Evolutionary conservation across 23 red algal genomes (phyloP).

Genomic region (Chondrus crispus): DNA sequence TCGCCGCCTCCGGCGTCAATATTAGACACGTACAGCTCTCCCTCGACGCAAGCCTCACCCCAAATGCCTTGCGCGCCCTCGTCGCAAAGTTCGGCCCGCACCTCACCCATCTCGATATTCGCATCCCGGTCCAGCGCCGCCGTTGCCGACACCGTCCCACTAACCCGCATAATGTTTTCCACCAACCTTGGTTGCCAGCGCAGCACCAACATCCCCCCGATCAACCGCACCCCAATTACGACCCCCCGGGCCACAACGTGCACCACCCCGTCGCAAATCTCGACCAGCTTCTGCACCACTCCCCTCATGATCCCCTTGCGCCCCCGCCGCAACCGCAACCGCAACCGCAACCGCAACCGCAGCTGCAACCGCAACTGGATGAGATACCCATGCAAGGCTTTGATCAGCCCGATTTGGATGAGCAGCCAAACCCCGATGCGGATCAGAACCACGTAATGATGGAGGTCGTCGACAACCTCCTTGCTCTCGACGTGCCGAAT

Average conservation of each 20-base stretch:
- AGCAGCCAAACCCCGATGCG: too few relatives aligned
- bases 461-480: too few relatives aligned
- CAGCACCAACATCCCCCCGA: background rate
- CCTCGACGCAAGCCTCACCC: background rate
- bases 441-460: too few relatives aligned
- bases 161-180: background rate
- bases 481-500: too few relatives aligned
- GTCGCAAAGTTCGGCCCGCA: background rate
- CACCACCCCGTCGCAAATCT: background rate
- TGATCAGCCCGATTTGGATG: too few relatives aligned
- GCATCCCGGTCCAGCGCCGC: constrained; percentile 2
- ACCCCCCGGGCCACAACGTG: background rate
- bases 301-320: background rate
- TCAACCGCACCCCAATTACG: background rate
- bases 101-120: constrained; percentile 17
- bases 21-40: constrained; percentile 9
- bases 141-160: background rate
- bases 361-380: too few relatives aligned
- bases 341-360: background rate
- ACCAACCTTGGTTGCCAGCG: background rate
- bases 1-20: background rate
- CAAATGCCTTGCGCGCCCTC: background rate
- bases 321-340: background rate
- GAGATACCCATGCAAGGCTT: too few relatives aligned
- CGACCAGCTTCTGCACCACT: background rate